Percentiles rank a stretch among this genome's conserved stretches.
phyloP scores from a whole-genome alignment of 169 alveolate genomes.

The Perkinsus olseni region DNA sequence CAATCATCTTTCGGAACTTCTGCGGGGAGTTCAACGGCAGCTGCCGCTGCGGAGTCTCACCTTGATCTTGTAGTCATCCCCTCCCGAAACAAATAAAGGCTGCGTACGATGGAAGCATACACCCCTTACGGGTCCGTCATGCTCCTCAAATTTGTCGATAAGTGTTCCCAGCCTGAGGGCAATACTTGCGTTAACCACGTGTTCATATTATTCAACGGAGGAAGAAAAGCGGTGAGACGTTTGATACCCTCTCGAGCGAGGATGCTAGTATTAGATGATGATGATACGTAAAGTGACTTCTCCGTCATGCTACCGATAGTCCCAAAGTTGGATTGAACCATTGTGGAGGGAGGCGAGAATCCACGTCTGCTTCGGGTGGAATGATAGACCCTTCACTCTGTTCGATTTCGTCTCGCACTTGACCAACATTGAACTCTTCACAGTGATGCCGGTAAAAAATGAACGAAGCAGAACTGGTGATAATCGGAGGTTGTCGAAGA shows the following conservation, averaged over 20 bases:
- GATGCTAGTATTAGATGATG: too few relatives aligned
- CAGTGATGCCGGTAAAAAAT: too few relatives aligned
- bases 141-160: slow-evolving; percentile 62
- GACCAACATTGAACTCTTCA: slow-evolving; percentile 50
- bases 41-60: slow-evolving; percentile 10
- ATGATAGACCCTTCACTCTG: slow-evolving; percentile 88
- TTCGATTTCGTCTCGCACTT: slow-evolving; percentile 86
- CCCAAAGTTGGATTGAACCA: slow-evolving; percentile 88
- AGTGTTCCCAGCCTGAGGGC: slow-evolving; percentile 38
- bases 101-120: slow-evolving; percentile 84
- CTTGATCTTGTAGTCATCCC: slow-evolving; percentile 89
- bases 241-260: too few relatives aligned
- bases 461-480: too few relatives aligned
- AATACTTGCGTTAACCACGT: too few relatives aligned
- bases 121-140: slow-evolving; percentile 93
- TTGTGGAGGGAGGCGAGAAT: slow-evolving; percentile 81
- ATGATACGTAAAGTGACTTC: too few relatives aligned
- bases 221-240: too few relatives aligned
- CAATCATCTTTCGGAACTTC: too few relatives aligned
- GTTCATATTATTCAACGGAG: too few relatives aligned
- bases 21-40: too few relatives aligned
- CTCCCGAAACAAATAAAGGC: slow-evolving; percentile 92
- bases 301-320: slow-evolving; percentile 52
- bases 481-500: too few relatives aligned
- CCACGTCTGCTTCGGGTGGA: slow-evolving; percentile 93